phyloP scores from a whole-genome alignment of 768 basidiomycete genomes.

The Mycena maculata region DNA sequence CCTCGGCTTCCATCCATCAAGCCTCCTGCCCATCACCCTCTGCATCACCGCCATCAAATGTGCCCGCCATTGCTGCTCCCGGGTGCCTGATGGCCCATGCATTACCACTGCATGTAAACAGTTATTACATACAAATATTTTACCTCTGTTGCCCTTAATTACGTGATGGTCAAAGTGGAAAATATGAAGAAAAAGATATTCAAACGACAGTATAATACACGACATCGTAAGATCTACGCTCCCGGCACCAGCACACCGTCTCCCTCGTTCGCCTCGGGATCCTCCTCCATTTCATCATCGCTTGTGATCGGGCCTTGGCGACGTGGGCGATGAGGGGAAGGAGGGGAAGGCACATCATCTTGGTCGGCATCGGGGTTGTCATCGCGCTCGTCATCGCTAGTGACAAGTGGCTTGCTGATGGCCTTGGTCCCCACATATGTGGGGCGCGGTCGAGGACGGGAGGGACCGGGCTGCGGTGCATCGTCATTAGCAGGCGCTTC shows the following conservation, averaged over 20 bases:
- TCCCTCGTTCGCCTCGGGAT: too few species aligned
- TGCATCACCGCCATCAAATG: neutral
- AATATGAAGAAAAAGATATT: too few species aligned
- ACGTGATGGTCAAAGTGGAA: too few species aligned
- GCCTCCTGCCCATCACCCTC: too few species aligned
- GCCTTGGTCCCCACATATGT: neutral
- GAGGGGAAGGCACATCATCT: neutral
- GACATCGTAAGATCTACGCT: too few species aligned
- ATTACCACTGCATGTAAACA: too few species aligned
- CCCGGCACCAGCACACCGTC: too few species aligned
- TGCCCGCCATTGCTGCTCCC: neutral
- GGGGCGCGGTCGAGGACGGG: neutral
- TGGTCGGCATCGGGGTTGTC: neutral
- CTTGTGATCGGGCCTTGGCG: neutral
- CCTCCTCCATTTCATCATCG: too few species aligned
- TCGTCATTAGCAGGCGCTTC: neutral
- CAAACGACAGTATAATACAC: too few species aligned
- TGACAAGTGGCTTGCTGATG: neutral
- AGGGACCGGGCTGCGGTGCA: neutral
- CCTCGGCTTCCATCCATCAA: neutral
- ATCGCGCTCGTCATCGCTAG: constrained; percentile 6
- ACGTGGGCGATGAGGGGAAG: neutral
- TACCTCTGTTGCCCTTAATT: too few species aligned
- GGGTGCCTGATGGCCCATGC: neutral
- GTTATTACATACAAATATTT: too few species aligned